These are phyloP conservation scores for Penicillium digitatum DNA, from an alignment of 2,329 filamentous ascomycete genomes.

Conservation along the genomic window DNA sequence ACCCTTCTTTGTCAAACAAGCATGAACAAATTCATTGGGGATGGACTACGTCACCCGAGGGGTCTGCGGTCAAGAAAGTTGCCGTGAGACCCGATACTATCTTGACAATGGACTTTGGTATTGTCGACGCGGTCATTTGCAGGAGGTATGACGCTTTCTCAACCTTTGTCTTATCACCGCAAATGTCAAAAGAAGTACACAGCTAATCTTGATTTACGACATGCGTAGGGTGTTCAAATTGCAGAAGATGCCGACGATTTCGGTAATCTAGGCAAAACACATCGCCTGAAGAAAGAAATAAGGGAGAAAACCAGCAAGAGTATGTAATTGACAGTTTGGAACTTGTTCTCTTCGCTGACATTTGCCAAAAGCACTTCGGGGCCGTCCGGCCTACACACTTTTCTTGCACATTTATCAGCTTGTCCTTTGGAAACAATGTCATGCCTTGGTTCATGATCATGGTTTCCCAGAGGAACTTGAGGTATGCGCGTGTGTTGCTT, in stretches of 20 bases:
- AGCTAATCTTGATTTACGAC: not conserved
- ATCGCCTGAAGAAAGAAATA: slow-evolving; percentile 52
- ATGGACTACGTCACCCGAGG: slow-evolving; percentile 47
- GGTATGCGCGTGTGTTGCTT: slow-evolving; percentile 36
- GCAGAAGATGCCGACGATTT: slow-evolving; percentile 66
- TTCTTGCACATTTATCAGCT: slow-evolving; percentile 83
- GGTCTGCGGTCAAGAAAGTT: slow-evolving; percentile 57
- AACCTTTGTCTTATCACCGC: slow-evolving; percentile 4
- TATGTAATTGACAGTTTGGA: slow-evolving; percentile 26
- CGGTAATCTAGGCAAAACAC: slow-evolving; percentile 57
- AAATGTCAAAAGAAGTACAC: not conserved
- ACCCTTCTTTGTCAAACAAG: slow-evolving; percentile 16
- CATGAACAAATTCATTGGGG: slow-evolving; percentile 30
- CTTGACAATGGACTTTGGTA: slow-evolving; percentile 72
- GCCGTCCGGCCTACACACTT: slow-evolving; percentile 67
- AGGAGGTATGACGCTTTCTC: slow-evolving; percentile 55
- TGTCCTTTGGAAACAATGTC: slow-evolving; percentile 74
- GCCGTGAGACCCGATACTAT: slow-evolving; percentile 68
- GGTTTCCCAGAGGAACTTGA: slow-evolving; percentile 70
- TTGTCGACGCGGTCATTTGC: slow-evolving; percentile 74
- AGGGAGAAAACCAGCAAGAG: slow-evolving; percentile 51
- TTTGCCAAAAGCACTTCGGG: slow-evolving; percentile 48
- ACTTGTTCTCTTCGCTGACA: slow-evolving; percentile 45
- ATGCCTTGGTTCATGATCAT: slow-evolving; percentile 65
- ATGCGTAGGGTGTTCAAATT: slow-evolving; percentile 41